Percentiles rank a stretch among this genome's conserved stretches.
Evolutionary conservation across 225 moss, liverwort and hornwort species (phyloP).

Genomic region (Pseudisothecium myosuroides): DNA sequence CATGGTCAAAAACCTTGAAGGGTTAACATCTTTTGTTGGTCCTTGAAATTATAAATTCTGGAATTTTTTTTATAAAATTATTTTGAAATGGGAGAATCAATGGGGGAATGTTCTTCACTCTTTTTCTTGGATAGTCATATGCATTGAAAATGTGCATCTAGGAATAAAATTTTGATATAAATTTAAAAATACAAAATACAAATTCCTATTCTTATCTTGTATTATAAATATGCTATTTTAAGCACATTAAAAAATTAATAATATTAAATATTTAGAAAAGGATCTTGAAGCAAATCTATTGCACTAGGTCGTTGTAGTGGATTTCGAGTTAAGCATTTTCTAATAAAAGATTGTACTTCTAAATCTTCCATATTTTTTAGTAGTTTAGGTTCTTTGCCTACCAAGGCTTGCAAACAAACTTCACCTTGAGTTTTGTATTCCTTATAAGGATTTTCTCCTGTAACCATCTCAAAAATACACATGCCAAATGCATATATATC

Average conservation of each 20-base stretch:
- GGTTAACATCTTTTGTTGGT: no score
- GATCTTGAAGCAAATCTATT: not conserved
- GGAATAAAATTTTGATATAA: no score
- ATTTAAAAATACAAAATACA: fast-evolving
- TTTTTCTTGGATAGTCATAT: not conserved
- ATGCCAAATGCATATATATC: not conserved
- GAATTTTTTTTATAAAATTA: not conserved
- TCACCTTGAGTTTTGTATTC: not conserved
- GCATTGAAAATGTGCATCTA: no score
- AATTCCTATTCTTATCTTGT: fast-evolving
- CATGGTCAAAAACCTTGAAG: no score
- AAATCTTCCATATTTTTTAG: not conserved
- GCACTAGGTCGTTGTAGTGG: not conserved
- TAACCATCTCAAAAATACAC: not conserved
- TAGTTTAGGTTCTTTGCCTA: not conserved
- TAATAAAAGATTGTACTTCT: not conserved
- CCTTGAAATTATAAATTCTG: fast-evolving
- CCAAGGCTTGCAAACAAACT: not conserved
- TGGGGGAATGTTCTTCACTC: fast-evolving
- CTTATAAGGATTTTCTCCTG: not conserved
- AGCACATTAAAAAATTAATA: fast-evolving
- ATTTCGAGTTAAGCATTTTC: not conserved
- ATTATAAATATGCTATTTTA: not conserved
- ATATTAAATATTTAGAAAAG: not conserved
- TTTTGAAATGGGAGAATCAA: not conserved